phyloP scores from a whole-genome alignment of 805 yeast genomes.

The Nakazawaea molendinolei region DNA sequence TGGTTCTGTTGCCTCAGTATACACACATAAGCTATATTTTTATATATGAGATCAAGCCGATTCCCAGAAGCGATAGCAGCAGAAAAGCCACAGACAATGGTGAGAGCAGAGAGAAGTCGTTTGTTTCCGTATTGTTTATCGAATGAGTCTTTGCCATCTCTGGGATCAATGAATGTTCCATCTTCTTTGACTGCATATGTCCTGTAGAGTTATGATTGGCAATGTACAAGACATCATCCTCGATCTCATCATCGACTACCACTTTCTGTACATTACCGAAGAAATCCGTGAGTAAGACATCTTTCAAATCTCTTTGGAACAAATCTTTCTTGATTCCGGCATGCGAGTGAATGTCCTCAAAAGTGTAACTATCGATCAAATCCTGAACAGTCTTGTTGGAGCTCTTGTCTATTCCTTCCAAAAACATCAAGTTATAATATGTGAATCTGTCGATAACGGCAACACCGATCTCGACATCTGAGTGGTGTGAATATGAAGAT shows the following conservation, averaged over 20 bases:
- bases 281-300: conserved; percentile 83
- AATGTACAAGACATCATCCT: conserved; percentile 36
- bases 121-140: too few species aligned
- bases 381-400: conserved; percentile 75
- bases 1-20: too few species aligned
- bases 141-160: too few species aligned
- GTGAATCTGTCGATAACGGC: conserved; percentile 98
- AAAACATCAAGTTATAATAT: conserved; percentile 79
- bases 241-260: conserved; percentile 50
- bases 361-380: conserved; percentile 76
- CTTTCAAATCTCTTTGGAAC: conserved; percentile 54
- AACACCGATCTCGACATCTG: conserved; percentile 93
- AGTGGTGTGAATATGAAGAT: conserved; percentile 90
- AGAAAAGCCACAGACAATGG: too few species aligned
- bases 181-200: conserved; percentile 15
- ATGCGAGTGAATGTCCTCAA: conserved; percentile 80
- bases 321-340: conserved; percentile 90
- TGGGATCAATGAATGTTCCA: too few species aligned
- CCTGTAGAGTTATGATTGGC: conserved; percentile 25
- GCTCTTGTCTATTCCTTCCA: conserved; percentile 72
- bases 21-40: too few species aligned
- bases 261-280: conserved; percentile 88
- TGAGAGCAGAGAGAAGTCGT: too few species aligned
- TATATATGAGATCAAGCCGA: too few species aligned
- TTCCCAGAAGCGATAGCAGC: too few species aligned